Percentiles rank a stretch among this genome's conserved stretches.
These are phyloP conservation scores for Elongisporangium anandrum DNA, from an alignment of 352 stramenopile species.

Conservation along the genomic window DNA sequence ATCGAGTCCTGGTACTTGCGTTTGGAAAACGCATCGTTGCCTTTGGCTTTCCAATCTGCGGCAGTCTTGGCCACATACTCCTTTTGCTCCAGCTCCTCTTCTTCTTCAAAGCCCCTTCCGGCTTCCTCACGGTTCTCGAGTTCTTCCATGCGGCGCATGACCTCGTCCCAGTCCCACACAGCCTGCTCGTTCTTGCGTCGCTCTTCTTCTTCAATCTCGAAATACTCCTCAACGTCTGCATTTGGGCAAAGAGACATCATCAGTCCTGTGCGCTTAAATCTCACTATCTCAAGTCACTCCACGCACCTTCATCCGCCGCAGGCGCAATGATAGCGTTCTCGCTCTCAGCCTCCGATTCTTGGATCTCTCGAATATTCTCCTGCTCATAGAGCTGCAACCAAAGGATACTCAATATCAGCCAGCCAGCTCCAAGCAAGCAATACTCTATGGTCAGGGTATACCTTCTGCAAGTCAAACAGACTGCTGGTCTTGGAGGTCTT, in stretches of 20 bases:
- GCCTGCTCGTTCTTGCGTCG: conserved; percentile 53
- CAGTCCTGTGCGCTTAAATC: conserved; percentile 1
- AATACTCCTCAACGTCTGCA: conserved; percentile 73
- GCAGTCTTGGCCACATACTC: conserved; percentile 23
- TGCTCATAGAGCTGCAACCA: conserved; percentile 65
- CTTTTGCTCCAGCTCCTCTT: conserved; percentile 14
- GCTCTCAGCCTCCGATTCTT: conserved; percentile 79
- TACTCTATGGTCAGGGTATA: too few relatives aligned
- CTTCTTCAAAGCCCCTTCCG: conserved; percentile 22
- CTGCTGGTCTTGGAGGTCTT: conserved; percentile 69
- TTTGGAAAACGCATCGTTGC: conserved; percentile 73
- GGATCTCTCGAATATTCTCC: conserved; percentile 83
- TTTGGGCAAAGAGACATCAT: not conserved
- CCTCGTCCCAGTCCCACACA: conserved; percentile 78
- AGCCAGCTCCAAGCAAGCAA: not conserved
- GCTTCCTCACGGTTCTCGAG: conserved; percentile 62
- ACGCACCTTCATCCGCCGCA: conserved; percentile 57
- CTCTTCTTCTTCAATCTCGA: conserved; percentile 83
- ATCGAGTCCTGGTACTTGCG: conserved; percentile 75
- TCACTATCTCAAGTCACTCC: not conserved
- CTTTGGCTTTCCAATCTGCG: conserved; percentile 61
- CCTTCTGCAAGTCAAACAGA: conserved; percentile 71
- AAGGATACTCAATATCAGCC: not conserved
- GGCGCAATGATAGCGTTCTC: conserved; percentile 28
- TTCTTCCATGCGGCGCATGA: conserved; percentile 85